Conservation (phyloP, 2,329 filamentous ascomycete genomes). For the Alternaria incomplexa region DNA sequence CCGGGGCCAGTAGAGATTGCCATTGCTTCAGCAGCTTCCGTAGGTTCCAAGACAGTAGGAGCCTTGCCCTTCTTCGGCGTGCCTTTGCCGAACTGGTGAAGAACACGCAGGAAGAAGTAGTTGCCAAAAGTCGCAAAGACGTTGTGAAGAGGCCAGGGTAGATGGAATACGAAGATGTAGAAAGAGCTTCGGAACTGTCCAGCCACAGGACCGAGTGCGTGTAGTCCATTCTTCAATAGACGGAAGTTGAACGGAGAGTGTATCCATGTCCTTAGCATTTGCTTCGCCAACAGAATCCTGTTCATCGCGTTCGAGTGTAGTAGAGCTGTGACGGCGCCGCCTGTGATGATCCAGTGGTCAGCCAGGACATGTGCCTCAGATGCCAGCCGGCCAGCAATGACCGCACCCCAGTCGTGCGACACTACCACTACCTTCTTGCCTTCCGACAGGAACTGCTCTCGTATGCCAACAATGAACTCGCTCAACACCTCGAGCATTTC, state of each 20-base stretch:
- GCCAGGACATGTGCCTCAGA: slow-evolving; percentile 63
- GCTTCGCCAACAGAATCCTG: slow-evolving; percentile 51
- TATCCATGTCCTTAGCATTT: slow-evolving; percentile 59
- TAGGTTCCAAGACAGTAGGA: slow-evolving; percentile 9
- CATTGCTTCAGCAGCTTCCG: slow-evolving; percentile 54
- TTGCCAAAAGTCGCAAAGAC: slow-evolving; percentile 58
- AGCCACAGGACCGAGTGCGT: slow-evolving; percentile 55
- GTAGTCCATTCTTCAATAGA: slow-evolving; percentile 53
- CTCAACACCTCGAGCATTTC: slow-evolving; percentile 60
- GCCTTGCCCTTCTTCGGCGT: slow-evolving; percentile 17
- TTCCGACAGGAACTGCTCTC: slow-evolving; percentile 50
- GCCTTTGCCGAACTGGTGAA: slow-evolving; percentile 51
- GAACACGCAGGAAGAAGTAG: slow-evolving; percentile 53
- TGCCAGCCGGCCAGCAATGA: slow-evolving; percentile 62
- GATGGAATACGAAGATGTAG: slow-evolving; percentile 62
- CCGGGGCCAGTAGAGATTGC: slow-evolving; percentile 61
- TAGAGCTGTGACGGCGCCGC: slow-evolving; percentile 56
- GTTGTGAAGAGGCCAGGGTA: slow-evolving; percentile 55
- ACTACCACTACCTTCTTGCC: slow-evolving; percentile 53
- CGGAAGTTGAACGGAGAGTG: slow-evolving; percentile 53
- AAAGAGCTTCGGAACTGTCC: slow-evolving; percentile 57
- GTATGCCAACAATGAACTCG: slow-evolving; percentile 60
- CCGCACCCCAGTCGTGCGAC: slow-evolving; percentile 62
- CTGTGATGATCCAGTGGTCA: slow-evolving; percentile 62
- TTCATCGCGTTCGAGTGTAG: slow-evolving; percentile 51